A percentile compares a stretch with the other conserved stretches of the same genome.
Conservation (phyloP, 2,329 filamentous ascomycete species). For the Aspergillus glaucus region DNA sequence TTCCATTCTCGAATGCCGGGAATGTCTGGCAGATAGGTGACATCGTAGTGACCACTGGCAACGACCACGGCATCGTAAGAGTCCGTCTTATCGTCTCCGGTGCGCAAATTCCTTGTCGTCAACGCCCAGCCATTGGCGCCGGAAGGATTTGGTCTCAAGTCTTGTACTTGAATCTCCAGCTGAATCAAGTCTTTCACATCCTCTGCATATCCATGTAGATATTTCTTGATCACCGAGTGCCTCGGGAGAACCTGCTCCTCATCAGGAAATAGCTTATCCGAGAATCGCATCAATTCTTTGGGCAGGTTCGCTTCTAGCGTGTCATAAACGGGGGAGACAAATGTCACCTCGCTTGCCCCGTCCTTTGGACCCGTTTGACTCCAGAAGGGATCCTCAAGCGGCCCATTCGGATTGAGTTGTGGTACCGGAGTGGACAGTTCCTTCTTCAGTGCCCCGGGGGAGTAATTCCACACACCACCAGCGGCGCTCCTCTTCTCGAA, state of each 20-base stretch:
- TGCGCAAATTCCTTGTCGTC: slow-evolving; percentile 47
- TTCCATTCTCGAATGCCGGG: slow-evolving; percentile 56
- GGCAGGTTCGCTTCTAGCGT: slow-evolving; percentile 82
- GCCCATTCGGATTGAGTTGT: slow-evolving; percentile 57
- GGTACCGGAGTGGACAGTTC: slow-evolving; percentile 50
- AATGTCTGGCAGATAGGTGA: slow-evolving; percentile 61
- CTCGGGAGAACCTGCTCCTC: slow-evolving; percentile 67
- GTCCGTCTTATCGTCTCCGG: slow-evolving; percentile 34
- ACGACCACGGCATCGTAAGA: slow-evolving; percentile 70
- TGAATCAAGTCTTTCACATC: slow-evolving; percentile 61
- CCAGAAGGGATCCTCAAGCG: slow-evolving; percentile 59
- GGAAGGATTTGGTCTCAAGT: slow-evolving; percentile 43
- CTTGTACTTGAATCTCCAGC: slow-evolving; percentile 65
- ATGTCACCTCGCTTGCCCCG: slow-evolving; percentile 46
- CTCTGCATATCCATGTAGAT: slow-evolving; percentile 65
- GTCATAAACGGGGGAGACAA: slow-evolving; percentile 80
- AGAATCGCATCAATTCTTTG: slow-evolving; percentile 71
- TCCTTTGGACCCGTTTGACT: slow-evolving; percentile 19
- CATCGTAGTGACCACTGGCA: slow-evolving; percentile 68
- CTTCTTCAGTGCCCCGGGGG: slow-evolving; percentile 43
- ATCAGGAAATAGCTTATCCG: slow-evolving; percentile 59
- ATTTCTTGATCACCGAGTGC: slow-evolving; percentile 63
- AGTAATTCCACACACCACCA: slow-evolving; percentile 86
- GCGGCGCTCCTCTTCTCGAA: slow-evolving; percentile 74
- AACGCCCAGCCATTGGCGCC: slow-evolving; percentile 53